Evolutionary conservation across 768 basidiomycete species (phyloP), one percentile per base, ranked within the genome.

Genomic region (Stropharia rugosoannulata): DNA sequence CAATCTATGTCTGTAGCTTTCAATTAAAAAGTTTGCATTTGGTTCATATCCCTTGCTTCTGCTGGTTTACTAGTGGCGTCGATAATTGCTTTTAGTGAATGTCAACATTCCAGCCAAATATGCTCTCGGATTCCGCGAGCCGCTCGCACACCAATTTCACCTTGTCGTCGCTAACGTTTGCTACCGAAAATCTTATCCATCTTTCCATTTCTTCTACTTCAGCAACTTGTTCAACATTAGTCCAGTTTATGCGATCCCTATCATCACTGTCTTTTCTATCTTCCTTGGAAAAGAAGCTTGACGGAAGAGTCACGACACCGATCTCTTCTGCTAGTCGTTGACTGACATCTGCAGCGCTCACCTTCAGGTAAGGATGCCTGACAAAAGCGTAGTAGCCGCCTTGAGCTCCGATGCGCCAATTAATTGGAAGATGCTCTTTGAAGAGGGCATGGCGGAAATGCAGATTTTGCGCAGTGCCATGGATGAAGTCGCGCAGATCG

Each of bases 311-410:
- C 4, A 90, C 71, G 0, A 93, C 81, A 1, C 91, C 92, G 1
- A 80, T 64, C 62, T 85, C 78, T 59, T 70, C 65, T 5, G 84
- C 90, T 32, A 93, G 73, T 22, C 81, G 72, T 64, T 75, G 60
- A 49, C 85, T 81, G 25, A 94, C 83, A 52, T 79, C 74, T 57
- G 71, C 67, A 11, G 86, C 82, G 3, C 73, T 64, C 3, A 76
- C 63, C 1, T 70, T 72, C 4, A 54, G 44, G 64, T 82, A 90
- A 0, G 88, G 87, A 59, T 90, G 85, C 48, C 74, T 70, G 45
- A 93, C 88, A 63, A 88, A 95, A 4, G 89, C 89, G 61, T 83
- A 95, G 68, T 87, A 94, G 0, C 83, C 92, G 0, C 89, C 90
- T 38, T 81, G 81, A 0, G 82, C 77, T 5, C 80, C 83, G 22